Base-by-base conservation (phyloP, 2,329 filamentous ascomycete species). In the Chaetothyriales sp. region DNA sequence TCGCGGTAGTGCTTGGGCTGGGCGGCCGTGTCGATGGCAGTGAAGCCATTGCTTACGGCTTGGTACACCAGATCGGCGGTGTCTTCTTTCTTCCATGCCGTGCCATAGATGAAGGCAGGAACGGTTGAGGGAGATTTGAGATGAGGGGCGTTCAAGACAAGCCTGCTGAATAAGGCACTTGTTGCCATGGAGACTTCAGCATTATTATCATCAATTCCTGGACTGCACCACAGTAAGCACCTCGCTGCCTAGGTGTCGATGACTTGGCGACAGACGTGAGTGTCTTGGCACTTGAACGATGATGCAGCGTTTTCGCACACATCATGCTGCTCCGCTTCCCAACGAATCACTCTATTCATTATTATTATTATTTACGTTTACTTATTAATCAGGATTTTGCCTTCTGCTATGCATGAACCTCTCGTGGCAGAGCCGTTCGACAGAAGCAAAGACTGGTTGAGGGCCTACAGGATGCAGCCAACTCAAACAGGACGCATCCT, bases 1-100 rank as follows among this genome's bases (percentile, higher is more conserved):
- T 93, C 86, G 57, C 80, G 75, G 64, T 92, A 92, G 67, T 90
- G 84, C 54, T 77, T 78, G 1, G 84, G 84, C 65, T 88, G 84
- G 15, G 82, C 83, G 8, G 85, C 85, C 0, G 86, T 90, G 62
- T 92, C 86, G 53, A 92, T 69, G 46, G 73, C 83, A 28, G 52
- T 58, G 39, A 90, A 92, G 4, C 86, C 85, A 44, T 76, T 69
- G 44, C 72, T 71, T 32, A 92, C 62, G 1, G 86, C 86, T 55
- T 74, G 66, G 59, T 81, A 77, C 19, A 92, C 85, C 2, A 90
- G 72, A 50, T 76, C 70, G 18, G 75, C 73, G 0, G 84, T 87
- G 18, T 68, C 68, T 1, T 82, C 78, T 60, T 83, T 81, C 65
- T 92, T 92, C 85, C 86, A 90, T n/a, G 86, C 86, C 2, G 86